Conservation (phyloP, 192 early-diverging fungal species). For the Coemansia sp. region DNA sequence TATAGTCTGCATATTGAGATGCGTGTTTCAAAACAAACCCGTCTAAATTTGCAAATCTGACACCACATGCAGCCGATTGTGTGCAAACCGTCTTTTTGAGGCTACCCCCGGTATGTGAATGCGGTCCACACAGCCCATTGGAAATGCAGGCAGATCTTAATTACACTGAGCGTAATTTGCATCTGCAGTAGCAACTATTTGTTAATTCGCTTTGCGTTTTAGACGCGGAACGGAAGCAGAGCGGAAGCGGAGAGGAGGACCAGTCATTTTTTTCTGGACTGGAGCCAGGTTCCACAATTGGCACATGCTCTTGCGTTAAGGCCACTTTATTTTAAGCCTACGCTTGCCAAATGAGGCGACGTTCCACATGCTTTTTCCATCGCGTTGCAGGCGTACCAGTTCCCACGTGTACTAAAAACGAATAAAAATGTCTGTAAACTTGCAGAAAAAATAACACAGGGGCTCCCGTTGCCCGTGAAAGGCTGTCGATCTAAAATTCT, state of each 20-base stretch:
- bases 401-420: background rate
- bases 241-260: background rate
- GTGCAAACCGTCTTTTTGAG: too few species aligned
- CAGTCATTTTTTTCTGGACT: background rate
- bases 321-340: background rate
- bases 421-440: too few species aligned
- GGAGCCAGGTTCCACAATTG: background rate
- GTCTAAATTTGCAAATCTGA: too few species aligned
- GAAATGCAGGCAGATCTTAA: background rate
- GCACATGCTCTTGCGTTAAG: conserved; percentile 1
- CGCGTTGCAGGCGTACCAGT: background rate
- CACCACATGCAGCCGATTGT: too few species aligned
- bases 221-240: too few species aligned
- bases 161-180: background rate
- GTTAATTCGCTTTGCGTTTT: background rate
- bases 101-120: background rate
- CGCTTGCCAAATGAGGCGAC: background rate
- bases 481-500: background rate
- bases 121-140: background rate
- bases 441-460: too few species aligned
- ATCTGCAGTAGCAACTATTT: too few species aligned
- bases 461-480: background rate
- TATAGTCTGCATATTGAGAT: background rate
- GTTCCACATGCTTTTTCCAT: background rate
- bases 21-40: conserved; percentile 7